Evolutionary conservation across 1,139 yeast species (phyloP), one percentile per base, ranked within the genome.

Genomic region (Pneumocystis oryctolagi): DNA sequence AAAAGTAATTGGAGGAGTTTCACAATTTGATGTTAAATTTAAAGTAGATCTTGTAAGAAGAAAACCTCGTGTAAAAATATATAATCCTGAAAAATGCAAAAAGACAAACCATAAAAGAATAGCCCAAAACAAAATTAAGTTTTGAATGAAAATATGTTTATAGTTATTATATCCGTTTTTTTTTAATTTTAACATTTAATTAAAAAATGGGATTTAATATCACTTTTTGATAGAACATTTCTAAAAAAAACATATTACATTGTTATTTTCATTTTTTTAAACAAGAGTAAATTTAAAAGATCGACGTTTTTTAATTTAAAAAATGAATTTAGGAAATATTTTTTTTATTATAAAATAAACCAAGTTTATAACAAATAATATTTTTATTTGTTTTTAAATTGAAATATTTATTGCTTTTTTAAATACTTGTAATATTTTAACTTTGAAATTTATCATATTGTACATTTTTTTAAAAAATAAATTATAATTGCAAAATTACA

Each of bases 11-110:
- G 59, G 59, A 30, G 35, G 65, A 66, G 35, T 65, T 64, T 35
- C 65, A 65, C 55, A 64, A 2, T n/a, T 56, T 28, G 65, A 60
- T 16, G 55, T 35, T 18, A 56, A 58, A 37, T 64, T 62, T n/a
- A 64, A 25, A 16, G 62, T 61, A 32, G 63, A 58, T n/a, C 65
- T 60, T n/a, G 61, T 64, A 20, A 64, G 59, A 16, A 64, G 60
- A 28, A 64, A 64, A 1, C 65, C 65, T 25, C 59, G 60, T 28
- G 61, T 55, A 59, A 64, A 64, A 37, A 64, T 59, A 20, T 53
- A 32, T n/a, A 64, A 53, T 18, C 62, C 65, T 16, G 60, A 58
- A 25, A 63, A 14, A 47, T 64, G 65, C 12, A 62, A 62, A 35
- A 64, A 62, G 31, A 60, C 20, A 18, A 63, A 39, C 61, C 63